Conservation (phyloP, 2,329 filamentous ascomycete species). For the Curvularia spicifera region DNA sequence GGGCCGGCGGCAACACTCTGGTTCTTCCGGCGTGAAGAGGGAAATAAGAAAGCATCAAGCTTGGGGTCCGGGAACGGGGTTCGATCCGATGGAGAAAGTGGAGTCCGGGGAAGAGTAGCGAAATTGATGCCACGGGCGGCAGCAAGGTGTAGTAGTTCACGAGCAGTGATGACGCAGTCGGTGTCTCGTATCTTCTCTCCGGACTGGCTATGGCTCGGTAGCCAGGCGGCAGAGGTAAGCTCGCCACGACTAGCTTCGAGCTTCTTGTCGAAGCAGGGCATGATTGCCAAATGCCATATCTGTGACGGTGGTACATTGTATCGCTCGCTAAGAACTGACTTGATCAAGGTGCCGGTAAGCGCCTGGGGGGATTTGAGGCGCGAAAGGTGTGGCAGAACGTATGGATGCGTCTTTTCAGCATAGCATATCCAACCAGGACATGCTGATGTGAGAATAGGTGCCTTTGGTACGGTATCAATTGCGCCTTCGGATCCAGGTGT, state of each 20-base stretch:
- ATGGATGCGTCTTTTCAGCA: constrained; percentile 95
- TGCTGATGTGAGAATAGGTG: constrained; percentile 81
- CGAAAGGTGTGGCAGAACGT: constrained; percentile 89
- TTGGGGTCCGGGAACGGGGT: constrained; percentile 74
- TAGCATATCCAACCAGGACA: constrained; percentile 99
- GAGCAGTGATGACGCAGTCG: constrained; percentile 96
- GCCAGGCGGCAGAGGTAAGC: constrained; percentile 81
- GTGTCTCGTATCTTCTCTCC: constrained; percentile 73
- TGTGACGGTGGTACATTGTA: constrained; percentile 75
- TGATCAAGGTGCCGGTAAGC: constrained; percentile 85
- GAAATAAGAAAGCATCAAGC: constrained; percentile 77
- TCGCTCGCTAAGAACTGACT: constrained; percentile 77
- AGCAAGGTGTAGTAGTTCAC: constrained; percentile 89
- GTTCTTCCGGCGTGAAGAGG: constrained; percentile 47
- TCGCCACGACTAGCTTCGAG: constrained; percentile 93
- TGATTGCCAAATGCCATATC: constrained; percentile 94
- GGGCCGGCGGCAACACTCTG: constrained; percentile 69
- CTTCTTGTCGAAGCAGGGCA: constrained; percentile 99
- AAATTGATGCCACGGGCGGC: constrained; percentile 81
- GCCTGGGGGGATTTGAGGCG: constrained; percentile 93
- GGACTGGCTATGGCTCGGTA: constrained; percentile 32
- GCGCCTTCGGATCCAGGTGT: constrained; percentile 42
- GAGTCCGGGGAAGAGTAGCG: constrained; percentile 68
- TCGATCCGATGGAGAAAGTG: constrained; percentile 56
- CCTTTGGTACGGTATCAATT: constrained; percentile 56